Base-by-base conservation (phyloP, 2,329 filamentous ascomycete genomes). In the Cryphonectria parasitica region DNA sequence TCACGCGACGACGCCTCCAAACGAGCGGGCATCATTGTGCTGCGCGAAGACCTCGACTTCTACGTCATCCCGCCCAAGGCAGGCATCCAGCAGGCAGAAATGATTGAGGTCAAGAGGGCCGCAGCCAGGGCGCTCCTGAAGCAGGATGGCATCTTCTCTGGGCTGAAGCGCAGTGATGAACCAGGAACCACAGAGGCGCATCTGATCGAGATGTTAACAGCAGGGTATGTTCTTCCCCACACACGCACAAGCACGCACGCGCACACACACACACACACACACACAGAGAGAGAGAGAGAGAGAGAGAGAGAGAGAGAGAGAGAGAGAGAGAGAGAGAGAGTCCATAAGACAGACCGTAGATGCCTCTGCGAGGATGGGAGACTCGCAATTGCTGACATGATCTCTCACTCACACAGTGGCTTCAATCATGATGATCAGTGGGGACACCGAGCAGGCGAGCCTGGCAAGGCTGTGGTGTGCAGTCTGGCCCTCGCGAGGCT, bases 161-260 rank as follows among this genome's bases (percentile, higher is more conserved):
- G 96, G 0, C 84, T 99, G 63, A 92, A 96, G 81, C 94, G 95
- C 79, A 98, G 95, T 77, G 95, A 99, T 76, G 96, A 99, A 82
- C 91, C 93, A 25, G 96, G 96, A 28, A 98, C 95, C 25, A 99
- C 96, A 0, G 96, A 99, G 82, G 96, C 97, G 75, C 96, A 99
- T 84, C 86, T 99, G 54, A 99, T 99, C 77, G 96, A 99, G 84
- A 99, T 99, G 96, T 83, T 99, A 82, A 99, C 96, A 68, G 96
- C 96, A 78, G 96, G 95, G 95, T 98, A 86, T 83, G 91, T 84
- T 39, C 36, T 39, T 49, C 0, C 22, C n/a, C 45, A 49, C 45
- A 10, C 45, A n/a, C 22, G 22, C 39, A n/a, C n/a, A n/a, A n/a
- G n/a, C n/a, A n/a, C n/a, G n/a, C n/a, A n/a, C n/a, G n/a, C n/a